phyloP scores from a whole-genome alignment of 495 filamentous ascomycete genomes.

The Letharia lupina region DNA sequence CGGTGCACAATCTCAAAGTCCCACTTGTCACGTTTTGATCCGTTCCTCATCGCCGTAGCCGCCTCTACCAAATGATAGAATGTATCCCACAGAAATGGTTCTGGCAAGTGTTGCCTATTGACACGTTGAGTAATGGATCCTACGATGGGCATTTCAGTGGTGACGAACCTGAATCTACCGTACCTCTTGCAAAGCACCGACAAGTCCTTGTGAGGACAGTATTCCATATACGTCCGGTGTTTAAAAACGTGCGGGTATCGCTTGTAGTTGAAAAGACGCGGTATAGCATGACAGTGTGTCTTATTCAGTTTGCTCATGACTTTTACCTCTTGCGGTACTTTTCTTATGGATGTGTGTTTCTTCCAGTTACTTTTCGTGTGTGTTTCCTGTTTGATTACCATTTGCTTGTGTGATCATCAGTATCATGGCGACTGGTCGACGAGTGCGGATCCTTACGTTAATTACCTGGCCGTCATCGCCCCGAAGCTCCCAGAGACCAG shows the following conservation, averaged over 20 bases:
- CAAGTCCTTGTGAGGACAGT: not conserved
- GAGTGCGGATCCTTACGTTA: not conserved
- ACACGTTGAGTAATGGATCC: not conserved
- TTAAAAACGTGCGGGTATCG: not conserved
- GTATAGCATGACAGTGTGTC: not conserved
- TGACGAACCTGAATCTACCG: not conserved
- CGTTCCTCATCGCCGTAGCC: not conserved
- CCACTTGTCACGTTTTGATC: not conserved
- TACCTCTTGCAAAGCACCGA: not conserved
- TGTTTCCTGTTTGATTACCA: not conserved
- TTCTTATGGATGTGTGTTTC: too few species aligned
- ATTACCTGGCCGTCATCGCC: not conserved
- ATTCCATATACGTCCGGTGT: not conserved
- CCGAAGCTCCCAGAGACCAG: not conserved
- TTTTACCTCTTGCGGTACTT: not conserved
- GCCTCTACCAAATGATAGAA: conserved; percentile 2
- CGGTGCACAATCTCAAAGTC: not conserved
- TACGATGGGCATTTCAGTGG: not conserved
- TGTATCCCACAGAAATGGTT: not conserved
- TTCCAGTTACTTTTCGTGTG: not conserved
- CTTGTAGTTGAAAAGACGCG: not conserved
- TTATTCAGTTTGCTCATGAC: not conserved
- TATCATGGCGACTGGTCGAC: not conserved
- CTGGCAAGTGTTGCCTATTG: not conserved
- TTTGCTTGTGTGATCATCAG: not conserved